Evolutionary conservation across 257 asterid genomes (phyloP).

Genomic region (Thymus mandschuricus): DNA sequence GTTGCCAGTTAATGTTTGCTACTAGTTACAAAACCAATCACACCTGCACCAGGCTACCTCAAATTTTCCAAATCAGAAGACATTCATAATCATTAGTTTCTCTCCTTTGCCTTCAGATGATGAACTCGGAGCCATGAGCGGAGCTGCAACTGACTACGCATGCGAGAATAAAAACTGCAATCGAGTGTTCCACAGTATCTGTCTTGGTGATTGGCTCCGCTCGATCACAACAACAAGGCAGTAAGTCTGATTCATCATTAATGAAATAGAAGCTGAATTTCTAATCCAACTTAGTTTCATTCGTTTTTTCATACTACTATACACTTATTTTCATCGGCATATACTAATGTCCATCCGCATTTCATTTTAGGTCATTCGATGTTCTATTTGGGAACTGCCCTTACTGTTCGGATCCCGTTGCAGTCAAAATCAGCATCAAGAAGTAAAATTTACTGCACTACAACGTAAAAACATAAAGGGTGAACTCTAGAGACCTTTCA

Average conservation of each 20-base stretch:
- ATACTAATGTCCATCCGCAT: conserved; percentile 7
- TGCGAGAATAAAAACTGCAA: conserved; percentile 77
- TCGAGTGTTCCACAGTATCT: conserved; percentile 72
- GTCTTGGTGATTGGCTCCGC: conserved; percentile 84
- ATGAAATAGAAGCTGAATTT: too few relatives aligned
- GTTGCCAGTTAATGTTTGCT: neutral
- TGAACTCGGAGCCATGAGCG: conserved; percentile 80
- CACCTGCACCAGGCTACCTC: neutral
- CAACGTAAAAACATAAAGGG: neutral
- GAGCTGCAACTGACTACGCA: conserved; percentile 67
- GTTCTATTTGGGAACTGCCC: conserved; percentile 74
- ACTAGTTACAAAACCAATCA: neutral
- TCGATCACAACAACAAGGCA: conserved; percentile 83
- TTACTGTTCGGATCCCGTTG: conserved; percentile 72
- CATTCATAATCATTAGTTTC: conserved; percentile 25
- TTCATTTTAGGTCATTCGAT: conserved; percentile 56
- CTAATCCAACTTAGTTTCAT: neutral
- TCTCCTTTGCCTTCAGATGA: conserved; percentile 53
- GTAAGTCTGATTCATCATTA: conserved; percentile 45
- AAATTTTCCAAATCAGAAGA: neutral
- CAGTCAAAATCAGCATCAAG: conserved; percentile 55
- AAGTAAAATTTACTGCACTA: conserved; percentile 29
- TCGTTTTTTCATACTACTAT: neutral
- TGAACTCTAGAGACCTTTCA: neutral
- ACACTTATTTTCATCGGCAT: neutral